Percentiles rank a stretch among this genome's conserved stretches.
Evolutionary conservation across 1,284 basidiomycete genomes (phyloP).

Genomic region (Rhodotorula sp.): DNA sequence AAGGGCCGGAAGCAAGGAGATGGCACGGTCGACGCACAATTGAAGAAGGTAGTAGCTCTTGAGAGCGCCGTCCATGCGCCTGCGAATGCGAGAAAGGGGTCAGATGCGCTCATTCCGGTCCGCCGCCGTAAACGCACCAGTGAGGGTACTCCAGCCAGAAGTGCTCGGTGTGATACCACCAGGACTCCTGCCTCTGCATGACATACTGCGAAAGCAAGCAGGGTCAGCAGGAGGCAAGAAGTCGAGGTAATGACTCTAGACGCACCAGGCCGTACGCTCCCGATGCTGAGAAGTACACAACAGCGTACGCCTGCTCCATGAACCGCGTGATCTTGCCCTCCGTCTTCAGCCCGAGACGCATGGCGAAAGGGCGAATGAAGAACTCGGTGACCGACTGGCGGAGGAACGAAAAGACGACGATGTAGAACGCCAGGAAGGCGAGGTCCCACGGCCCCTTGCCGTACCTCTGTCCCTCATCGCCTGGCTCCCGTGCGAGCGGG

Average conservation of each 20-base stretch:
- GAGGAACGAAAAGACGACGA: slow-evolving; percentile 88
- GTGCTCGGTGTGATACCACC: slow-evolving; percentile 79
- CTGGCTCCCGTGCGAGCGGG: slow-evolving; percentile 52
- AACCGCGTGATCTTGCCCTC: slow-evolving; percentile 73
- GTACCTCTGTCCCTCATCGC: slow-evolving; percentile 60
- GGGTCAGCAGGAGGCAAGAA: background rate
- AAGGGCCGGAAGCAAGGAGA: background rate
- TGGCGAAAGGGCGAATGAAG: slow-evolving; percentile 68
- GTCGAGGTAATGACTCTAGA: slow-evolving; percentile 31
- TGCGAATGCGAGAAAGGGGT: slow-evolving; percentile 36
- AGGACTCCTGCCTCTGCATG: slow-evolving; percentile 81
- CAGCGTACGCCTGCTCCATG: slow-evolving; percentile 83
- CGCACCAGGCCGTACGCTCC: slow-evolving; percentile 74
- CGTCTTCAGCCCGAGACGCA: slow-evolving; percentile 65
- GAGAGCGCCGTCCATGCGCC: slow-evolving; percentile 76
- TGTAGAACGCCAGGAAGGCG: slow-evolving; percentile 77
- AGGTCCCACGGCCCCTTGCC: slow-evolving; percentile 71
- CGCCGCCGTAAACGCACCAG: slow-evolving; percentile 49
- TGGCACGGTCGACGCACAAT: slow-evolving; percentile 22
- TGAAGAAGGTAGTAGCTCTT: slow-evolving; percentile 84
- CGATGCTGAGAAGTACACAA: slow-evolving; percentile 72
- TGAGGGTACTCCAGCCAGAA: slow-evolving; percentile 88
- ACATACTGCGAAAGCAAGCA: slow-evolving; percentile 59
- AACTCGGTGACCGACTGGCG: slow-evolving; percentile 74
- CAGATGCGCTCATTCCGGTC: slow-evolving; percentile 39